phyloP scores from a whole-genome alignment of 352 stramenopile species.

The Phytophthora hibernalis region DNA sequence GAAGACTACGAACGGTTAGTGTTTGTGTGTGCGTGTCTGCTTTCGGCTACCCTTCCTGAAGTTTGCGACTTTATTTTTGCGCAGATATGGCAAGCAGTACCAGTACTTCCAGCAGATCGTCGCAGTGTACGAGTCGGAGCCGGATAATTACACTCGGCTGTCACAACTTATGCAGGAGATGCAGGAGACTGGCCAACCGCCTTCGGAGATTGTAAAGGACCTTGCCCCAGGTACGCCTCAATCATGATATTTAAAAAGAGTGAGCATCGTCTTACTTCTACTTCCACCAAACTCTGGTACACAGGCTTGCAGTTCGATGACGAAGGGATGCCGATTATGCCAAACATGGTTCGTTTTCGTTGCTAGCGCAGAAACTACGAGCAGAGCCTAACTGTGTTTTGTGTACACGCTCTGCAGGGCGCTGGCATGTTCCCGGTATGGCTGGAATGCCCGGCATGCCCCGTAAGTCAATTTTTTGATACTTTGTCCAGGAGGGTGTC shows the following conservation, averaged over 20 bases:
- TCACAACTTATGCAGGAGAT: slow-evolving; percentile 98
- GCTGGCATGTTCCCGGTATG: slow-evolving; percentile 84
- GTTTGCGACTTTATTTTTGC: neutral
- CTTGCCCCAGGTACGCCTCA: slow-evolving; percentile 90
- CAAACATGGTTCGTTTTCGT: slow-evolving; percentile 80
- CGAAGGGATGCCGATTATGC: slow-evolving; percentile 97
- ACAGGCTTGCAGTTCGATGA: slow-evolving; percentile 94
- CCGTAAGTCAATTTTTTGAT: slow-evolving; percentile 50
- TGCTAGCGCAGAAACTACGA: neutral
- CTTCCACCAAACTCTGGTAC: neutral
- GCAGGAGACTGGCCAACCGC: slow-evolving; percentile 94
- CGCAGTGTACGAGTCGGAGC: slow-evolving; percentile 96
- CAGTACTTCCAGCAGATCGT: slow-evolving; percentile 98
- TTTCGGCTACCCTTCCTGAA: slow-evolving; percentile 8
- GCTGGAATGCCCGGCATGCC: slow-evolving; percentile 81
- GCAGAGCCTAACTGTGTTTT: slow-evolving; percentile 4
- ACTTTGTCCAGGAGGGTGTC: neutral
- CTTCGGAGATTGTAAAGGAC: slow-evolving; percentile 98
- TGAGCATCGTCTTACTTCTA: neutral
- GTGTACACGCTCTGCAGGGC: slow-evolving; percentile 43
- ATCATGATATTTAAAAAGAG: neutral
- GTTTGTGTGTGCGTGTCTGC: neutral
- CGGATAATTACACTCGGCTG: slow-evolving; percentile 95
- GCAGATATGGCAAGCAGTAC: slow-evolving; percentile 96
- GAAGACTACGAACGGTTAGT: slow-evolving; percentile 92